Evolutionary conservation across 306 rosid genomes (phyloP), one percentile per base, ranked within the genome.

Genomic region (Trifolium subterraneum): DNA sequence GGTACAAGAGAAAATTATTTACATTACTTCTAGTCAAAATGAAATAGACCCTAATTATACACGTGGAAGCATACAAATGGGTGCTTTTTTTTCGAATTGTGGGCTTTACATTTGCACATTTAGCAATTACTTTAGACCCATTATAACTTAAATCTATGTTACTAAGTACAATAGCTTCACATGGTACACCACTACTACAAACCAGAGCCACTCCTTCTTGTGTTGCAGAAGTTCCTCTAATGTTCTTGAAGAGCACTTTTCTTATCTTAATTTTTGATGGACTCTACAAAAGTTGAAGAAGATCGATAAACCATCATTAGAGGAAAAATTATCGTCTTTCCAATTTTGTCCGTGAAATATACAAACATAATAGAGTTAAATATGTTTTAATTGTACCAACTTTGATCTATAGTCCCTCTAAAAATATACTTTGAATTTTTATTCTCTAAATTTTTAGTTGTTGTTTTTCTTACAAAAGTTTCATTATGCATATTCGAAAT

Each of bases 251-350:
- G 0, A 27, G 0, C 2, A 73, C 27, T 3, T 44, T 44, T 42
- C 22, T 60, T 42, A 60, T 73, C 70, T 60, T 60, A 5, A 73
- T 11, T 73, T 73, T 60, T 29, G 69, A 73, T 29, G 77, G 77
- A 60, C 0, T 16, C 77, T 60, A 2, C 0, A 9, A 5, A 7
- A 19, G n/a, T 16, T 0, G 13, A 69, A 16, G 8, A 44, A 42
- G 7, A 64, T 2, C n/a, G 12, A 2, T 8, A 38, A 38, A 35
- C 38, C 38, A 35, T 35, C 9, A 35, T 35, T 35, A 35, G 38
- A 7, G 38, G 9, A 2, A 35, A 7, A 35, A 35, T 35, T 35
- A 35, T 35, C 33, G 4, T 29, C 33, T 29, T 29, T 29, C 6
- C 6, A 29, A 29, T 29, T 29, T 4, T 29, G 6, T 29, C 6